phyloP scores from a whole-genome alignment of 805 yeast species.

The Metschnikowia cerradonensis region DNA sequence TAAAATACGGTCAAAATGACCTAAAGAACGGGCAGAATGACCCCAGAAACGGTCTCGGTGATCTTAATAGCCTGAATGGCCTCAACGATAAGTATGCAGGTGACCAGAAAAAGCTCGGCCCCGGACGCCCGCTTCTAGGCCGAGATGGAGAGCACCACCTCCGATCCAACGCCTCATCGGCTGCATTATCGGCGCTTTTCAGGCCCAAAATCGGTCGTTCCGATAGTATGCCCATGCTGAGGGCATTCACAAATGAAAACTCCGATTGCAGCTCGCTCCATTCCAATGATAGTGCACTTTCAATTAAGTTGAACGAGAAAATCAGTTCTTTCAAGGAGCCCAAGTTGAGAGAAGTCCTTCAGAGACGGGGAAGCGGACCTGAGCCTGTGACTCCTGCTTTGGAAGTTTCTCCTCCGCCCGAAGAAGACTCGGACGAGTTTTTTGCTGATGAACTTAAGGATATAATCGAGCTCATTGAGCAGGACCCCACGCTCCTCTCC shows the following conservation, averaged over 20 bases:
- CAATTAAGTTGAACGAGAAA: not conserved
- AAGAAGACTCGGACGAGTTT: slow-evolving; percentile 13
- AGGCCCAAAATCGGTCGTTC: slow-evolving; percentile 34
- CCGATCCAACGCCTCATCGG: slow-evolving; percentile 43
- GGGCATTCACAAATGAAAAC: not conserved
- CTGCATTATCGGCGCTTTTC: slow-evolving; percentile 45
- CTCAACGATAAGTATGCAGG: not conserved
- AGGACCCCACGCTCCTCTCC: slow-evolving; percentile 26
- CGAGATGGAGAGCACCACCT: slow-evolving; percentile 21
- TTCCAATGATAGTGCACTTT: not conserved
- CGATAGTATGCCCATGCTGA: slow-evolving; percentile 31
- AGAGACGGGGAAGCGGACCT: not conserved
- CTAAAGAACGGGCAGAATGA: not conserved
- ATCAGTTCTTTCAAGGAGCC: not conserved
- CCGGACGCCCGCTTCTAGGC: not conserved
- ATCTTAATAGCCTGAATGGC: not conserved
- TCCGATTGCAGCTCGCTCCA: not conserved
- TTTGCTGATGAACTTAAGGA: slow-evolving; percentile 44
- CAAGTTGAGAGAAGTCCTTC: not conserved
- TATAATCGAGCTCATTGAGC: slow-evolving; percentile 46
- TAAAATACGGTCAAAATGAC: not conserved
- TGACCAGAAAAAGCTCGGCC: slow-evolving; percentile 3
- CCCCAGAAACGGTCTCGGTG: not conserved
- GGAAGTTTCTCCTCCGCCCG: not conserved
- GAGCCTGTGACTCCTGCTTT: not conserved